Evolutionary conservation across 2,329 filamentous ascomycete species (phyloP).

Genomic region (Curvularia sp.): DNA sequence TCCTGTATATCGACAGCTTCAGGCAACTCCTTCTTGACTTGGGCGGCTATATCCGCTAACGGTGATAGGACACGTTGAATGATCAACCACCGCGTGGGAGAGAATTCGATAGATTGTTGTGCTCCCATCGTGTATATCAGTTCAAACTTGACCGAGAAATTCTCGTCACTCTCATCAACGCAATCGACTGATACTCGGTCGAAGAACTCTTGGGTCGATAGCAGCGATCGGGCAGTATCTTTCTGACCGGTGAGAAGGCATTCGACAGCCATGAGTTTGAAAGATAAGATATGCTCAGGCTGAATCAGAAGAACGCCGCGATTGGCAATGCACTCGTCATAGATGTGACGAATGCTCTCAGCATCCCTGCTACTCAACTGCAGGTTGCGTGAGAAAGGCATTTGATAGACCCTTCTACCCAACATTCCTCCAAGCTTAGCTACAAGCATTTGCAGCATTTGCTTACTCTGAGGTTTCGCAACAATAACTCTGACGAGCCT

Average conservation of each 20-base stretch:
- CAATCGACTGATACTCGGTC: conserved; percentile 60
- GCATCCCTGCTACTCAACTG: conserved; percentile 45
- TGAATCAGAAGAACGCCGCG: conserved; percentile 67
- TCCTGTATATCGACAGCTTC: conserved; percentile 54
- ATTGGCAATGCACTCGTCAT: conserved; percentile 55
- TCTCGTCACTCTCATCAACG: conserved; percentile 71
- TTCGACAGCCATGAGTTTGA: conserved; percentile 68
- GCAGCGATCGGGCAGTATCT: conserved; percentile 44
- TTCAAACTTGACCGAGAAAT: conserved; percentile 67
- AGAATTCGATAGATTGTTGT: conserved; percentile 59
- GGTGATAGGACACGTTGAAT: conserved; percentile 62
- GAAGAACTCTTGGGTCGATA: conserved; percentile 57
- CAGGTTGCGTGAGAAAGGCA: conserved; percentile 66
- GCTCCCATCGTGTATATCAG: conserved; percentile 68
- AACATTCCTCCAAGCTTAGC: conserved; percentile 64
- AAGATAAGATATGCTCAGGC: conserved; percentile 69
- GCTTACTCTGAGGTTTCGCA: conserved; percentile 65
- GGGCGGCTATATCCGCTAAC: conserved; percentile 44
- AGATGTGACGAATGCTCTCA: conserved; percentile 48
- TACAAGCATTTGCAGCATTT: conserved; percentile 66
- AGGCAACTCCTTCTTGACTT: conserved; percentile 44
- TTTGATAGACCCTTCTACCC: conserved; percentile 60
- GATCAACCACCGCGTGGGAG: conserved; percentile 63
- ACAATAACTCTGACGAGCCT: conserved; percentile 66
- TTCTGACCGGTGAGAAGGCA: conserved; percentile 45